Base-by-base conservation (phyloP, 352 stramenopile species). In the Lagenidium sp. region DNA sequence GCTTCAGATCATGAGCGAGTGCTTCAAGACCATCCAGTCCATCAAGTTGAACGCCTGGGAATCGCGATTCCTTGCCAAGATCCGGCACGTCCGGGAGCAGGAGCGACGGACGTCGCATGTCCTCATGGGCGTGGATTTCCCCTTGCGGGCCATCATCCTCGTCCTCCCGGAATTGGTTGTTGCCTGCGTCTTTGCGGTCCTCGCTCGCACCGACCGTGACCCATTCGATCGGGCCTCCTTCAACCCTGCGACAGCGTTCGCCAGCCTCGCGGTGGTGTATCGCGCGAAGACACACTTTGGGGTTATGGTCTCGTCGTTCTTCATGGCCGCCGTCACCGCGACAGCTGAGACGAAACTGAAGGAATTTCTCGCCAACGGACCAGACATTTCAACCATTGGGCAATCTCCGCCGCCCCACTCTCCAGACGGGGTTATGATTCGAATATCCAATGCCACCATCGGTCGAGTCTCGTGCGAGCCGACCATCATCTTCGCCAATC, bases 31-130 rank as follows among this genome's bases (percentile, higher is more conserved):
- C n/a, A 58, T 58, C 44, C 50, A 58, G 26, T 53, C 43, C 32
- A 58, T 58, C 32, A 58, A 58, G 50, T 30, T 58, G 16, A 46
- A 58, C 32, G 50, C 50, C 4, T 58, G 50, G 50, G 43, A 58
- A 22, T 44, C 22, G 11, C 36, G 50, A 8, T 44, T 57, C 8
- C n/a, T 58, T 10, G 8, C 13, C 10, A 42, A 44, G 16, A 44
- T 58, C 18, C 36, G 29, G 19, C 12, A 16, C 6, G 34, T 49
- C 4, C 50, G 50, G 2, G 34, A 39, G 16, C 16, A 45, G 4
- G 50, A 58, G 31, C 38, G 52, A 2, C 37, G 26, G 6, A 44
- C 42, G 10, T 45, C 21, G 16, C 44, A 41, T 13, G 31, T 49
- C n/a, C 24, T 53, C 29, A 24, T 58, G 7, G 50, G 34, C 2